These are phyloP conservation scores for Phaseolus coccineus DNA, from an alignment of 331 rosid genomes.

Conservation along the genomic window DNA sequence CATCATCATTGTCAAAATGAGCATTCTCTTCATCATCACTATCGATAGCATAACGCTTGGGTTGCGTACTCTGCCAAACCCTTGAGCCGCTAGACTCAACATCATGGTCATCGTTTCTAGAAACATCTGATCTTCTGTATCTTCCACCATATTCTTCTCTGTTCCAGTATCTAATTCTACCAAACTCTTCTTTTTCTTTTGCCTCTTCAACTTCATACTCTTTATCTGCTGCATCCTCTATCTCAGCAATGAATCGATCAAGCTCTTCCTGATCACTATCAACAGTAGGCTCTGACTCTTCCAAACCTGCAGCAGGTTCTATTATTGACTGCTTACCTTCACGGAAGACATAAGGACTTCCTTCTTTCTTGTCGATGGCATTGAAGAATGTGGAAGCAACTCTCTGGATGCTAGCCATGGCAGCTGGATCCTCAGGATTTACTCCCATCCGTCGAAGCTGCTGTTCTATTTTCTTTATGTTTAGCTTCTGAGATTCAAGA, in stretches of 20 bases:
- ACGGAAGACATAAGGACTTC: conserved; percentile 85
- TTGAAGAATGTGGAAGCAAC: conserved; percentile 96
- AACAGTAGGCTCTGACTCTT: conserved; percentile 61
- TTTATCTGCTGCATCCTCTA: conserved; percentile 92
- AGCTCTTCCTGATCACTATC: conserved; percentile 91
- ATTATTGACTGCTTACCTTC: conserved; percentile 54
- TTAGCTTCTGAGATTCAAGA: conserved; percentile 94
- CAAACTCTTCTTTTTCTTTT: conserved; percentile 82
- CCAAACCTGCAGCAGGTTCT: conserved; percentile 55
- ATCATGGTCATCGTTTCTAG: conserved; percentile 54
- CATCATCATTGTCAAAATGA: conserved; percentile 39
- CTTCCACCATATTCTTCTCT: conserved; percentile 84
- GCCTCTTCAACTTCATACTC: conserved; percentile 95
- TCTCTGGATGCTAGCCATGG: conserved; percentile 95
- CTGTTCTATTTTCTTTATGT: conserved; percentile 93
- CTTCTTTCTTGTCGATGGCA: conserved; percentile 92
- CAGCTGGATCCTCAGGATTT: conserved; percentile 97
- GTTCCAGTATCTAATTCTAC: conserved; percentile 78
- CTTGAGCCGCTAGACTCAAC: conserved; percentile 55
- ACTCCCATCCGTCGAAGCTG: conserved; percentile 90
- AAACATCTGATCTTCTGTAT: conserved; percentile 66
- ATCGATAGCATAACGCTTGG: conserved; percentile 51
- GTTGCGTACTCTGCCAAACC: conserved; percentile 51
- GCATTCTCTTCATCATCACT: conserved; percentile 55
- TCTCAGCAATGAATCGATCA: conserved; percentile 89